Evolutionary conservation across 2,329 filamentous ascomycete genomes (phyloP), one percentile per base, ranked within the genome.

Genomic region (Colletotrichum liriopes): DNA sequence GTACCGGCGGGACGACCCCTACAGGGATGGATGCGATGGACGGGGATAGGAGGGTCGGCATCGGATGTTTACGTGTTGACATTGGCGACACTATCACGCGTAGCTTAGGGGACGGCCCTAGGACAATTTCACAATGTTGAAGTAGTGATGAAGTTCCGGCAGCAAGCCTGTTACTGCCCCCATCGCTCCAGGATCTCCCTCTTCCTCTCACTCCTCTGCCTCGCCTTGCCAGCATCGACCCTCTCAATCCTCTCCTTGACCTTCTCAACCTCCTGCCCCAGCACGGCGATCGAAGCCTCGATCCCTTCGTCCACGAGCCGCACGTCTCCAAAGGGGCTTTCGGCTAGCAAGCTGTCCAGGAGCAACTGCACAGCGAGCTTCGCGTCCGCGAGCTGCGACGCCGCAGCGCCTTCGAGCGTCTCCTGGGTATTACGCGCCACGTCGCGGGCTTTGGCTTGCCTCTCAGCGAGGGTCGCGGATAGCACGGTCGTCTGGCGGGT

Each of bases 261-360:
- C 67, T 82, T 82, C 2, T 81, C 80, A 56, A 87, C 80, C 77
- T 88, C 87, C 61, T 84, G 81, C 1, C 78, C 77, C 65, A 89
- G 75, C 14, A 88, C 81, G 0, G 78, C 77, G n/a, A 91, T 85
- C 1, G 85, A 86, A 2, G 79, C 81, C 67, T 89, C 86, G 47
- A 89, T 85, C 37, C 89, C 87, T 0, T 86, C 83, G 74, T 91
- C 89, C 7, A 85, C 79, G 7, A 91, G 82, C 52, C 81, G 82
- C 5, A 89, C 83, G 29, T 74, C 68, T 0, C 82, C 81, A 75
- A 84, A 89, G 5, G 84, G 79, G 39, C 84, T 88, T 75, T 91
- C 88, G 0, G 86, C 86, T 1, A 90, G 79, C 0, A 90, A 79
- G 51, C 85, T 88, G 70, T 89, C 87, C 6, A 83, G 80, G 20